phyloP scores from a whole-genome alignment of 2,329 filamentous ascomycete genomes.

The Ascochyta fabae region DNA sequence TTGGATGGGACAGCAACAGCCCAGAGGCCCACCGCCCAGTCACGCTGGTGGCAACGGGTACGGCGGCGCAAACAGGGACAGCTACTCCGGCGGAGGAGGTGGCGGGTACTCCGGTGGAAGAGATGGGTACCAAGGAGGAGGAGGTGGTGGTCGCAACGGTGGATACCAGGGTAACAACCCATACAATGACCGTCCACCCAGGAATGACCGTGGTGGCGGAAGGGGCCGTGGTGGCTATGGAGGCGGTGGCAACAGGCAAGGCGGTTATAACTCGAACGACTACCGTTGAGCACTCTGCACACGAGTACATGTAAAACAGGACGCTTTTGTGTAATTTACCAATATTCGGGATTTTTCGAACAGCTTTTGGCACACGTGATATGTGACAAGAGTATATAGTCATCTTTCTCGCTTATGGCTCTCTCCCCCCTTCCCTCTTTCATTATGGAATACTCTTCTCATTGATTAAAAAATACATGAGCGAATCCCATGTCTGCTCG shows the following conservation, averaged over 20 bases:
- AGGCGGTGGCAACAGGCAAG: slow-evolving; percentile 26
- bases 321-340: too few relatives aligned
- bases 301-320: too few relatives aligned
- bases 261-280: neutral
- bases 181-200: slow-evolving; percentile 27
- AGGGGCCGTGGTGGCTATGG: slow-evolving; percentile 29
- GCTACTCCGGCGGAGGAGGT: slow-evolving; percentile 25
- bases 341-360: too few relatives aligned
- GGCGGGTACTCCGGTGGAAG: neutral
- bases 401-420: too few relatives aligned
- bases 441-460: too few relatives aligned
- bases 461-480: too few relatives aligned
- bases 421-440: too few relatives aligned
- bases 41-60: slow-evolving; percentile 21
- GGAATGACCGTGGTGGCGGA: slow-evolving; percentile 33
- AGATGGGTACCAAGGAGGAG: slow-evolving; percentile 32
- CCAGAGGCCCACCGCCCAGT: slow-evolving; percentile 28
- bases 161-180: slow-evolving; percentile 29
- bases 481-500: too few relatives aligned
- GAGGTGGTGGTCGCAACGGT: slow-evolving; percentile 27
- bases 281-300: neutral
- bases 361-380: too few relatives aligned
- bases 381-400: too few relatives aligned
- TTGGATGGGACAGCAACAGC: slow-evolving; percentile 30
- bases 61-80: slow-evolving; percentile 24